These are phyloP conservation scores for Scedosporium dehoogii DNA, from an alignment of 2,329 filamentous ascomycete genomes.

Conservation along the genomic window DNA sequence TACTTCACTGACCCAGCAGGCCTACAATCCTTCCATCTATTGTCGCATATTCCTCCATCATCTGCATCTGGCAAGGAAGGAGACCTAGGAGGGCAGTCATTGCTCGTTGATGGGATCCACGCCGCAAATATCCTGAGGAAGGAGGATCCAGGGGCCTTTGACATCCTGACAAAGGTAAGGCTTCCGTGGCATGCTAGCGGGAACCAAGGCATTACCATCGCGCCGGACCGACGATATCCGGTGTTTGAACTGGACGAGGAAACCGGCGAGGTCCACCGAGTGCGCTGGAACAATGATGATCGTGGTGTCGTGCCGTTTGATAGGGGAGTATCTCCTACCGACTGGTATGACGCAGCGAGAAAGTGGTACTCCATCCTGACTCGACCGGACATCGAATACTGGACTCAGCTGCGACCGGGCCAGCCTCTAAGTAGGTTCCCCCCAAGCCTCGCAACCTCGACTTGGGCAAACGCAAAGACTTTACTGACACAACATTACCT, in stretches of 20 bases:
- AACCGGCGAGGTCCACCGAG: constrained; percentile 34
- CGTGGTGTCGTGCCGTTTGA: constrained; percentile 57
- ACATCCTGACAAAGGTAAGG: constrained; percentile 41
- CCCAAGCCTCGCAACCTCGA: not conserved
- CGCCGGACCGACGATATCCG: constrained; percentile 59
- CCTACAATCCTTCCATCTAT: constrained; percentile 83
- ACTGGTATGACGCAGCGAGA: constrained; percentile 74
- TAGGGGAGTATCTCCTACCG: constrained; percentile 32
- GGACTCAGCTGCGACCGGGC: constrained; percentile 74
- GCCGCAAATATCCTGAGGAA: constrained; percentile 51
- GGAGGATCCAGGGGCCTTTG: constrained; percentile 46
- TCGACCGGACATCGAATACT: constrained; percentile 57
- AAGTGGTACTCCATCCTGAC: constrained; percentile 64
- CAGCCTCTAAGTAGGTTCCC: constrained; percentile 56
- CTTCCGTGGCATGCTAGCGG: constrained; percentile 82
- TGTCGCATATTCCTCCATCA: constrained; percentile 52
- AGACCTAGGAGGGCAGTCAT: constrained; percentile 59
- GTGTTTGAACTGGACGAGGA: constrained; percentile 54
- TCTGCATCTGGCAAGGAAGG: constrained; percentile 5
- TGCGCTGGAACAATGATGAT: constrained; percentile 93
- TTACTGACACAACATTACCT: not conserved
- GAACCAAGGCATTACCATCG: constrained; percentile 72
- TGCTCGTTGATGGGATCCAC: constrained; percentile 80
- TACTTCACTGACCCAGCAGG: constrained; percentile 92
- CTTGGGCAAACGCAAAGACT: too few relatives aligned